These are phyloP conservation scores for Termitomyces sp. DNA, from an alignment of 768 basidiomycete genomes.

Conservation along the genomic window DNA sequence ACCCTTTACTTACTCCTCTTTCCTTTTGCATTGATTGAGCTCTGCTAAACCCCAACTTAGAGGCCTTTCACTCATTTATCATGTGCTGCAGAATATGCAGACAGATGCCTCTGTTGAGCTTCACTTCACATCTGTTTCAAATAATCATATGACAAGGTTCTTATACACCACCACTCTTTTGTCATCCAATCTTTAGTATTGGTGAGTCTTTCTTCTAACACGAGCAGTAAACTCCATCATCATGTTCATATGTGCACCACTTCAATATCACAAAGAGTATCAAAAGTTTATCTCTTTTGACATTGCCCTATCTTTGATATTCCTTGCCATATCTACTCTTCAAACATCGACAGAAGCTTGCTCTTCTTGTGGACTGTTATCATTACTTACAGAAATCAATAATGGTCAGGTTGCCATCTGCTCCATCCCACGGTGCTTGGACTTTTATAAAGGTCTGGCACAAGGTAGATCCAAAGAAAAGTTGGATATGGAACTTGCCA, in stretches of 20 bases:
- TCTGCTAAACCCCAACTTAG: slow-evolving; percentile 29
- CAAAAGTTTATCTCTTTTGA: neutral
- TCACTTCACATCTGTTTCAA: slow-evolving; percentile 70
- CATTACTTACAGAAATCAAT: neutral
- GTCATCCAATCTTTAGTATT: slow-evolving; percentile 61
- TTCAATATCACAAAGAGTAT: neutral
- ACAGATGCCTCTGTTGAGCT: slow-evolving; percentile 45
- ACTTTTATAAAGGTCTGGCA: slow-evolving; percentile 62
- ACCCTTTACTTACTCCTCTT: neutral
- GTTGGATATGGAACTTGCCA: slow-evolving; percentile 49
- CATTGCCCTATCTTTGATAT: neutral
- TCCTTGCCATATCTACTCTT: neutral
- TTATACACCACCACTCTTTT: slow-evolving; percentile 65
- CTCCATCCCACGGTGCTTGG: slow-evolving; percentile 55
- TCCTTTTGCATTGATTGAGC: neutral
- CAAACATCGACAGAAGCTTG: neutral
- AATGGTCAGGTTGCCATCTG: slow-evolving; percentile 49
- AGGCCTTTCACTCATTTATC: slow-evolving; percentile 65
- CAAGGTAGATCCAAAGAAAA: slow-evolving; percentile 54
- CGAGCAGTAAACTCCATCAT: slow-evolving; percentile 13
- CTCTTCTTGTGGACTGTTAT: neutral
- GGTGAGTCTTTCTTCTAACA: slow-evolving; percentile 33
- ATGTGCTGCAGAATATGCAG: slow-evolving; percentile 66
- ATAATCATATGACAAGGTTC: slow-evolving; percentile 65
- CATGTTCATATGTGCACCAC: neutral